Evolutionary conservation across 2,329 filamentous ascomycete species (phyloP).

Genomic region (Chrysoporthe cubensis): DNA sequence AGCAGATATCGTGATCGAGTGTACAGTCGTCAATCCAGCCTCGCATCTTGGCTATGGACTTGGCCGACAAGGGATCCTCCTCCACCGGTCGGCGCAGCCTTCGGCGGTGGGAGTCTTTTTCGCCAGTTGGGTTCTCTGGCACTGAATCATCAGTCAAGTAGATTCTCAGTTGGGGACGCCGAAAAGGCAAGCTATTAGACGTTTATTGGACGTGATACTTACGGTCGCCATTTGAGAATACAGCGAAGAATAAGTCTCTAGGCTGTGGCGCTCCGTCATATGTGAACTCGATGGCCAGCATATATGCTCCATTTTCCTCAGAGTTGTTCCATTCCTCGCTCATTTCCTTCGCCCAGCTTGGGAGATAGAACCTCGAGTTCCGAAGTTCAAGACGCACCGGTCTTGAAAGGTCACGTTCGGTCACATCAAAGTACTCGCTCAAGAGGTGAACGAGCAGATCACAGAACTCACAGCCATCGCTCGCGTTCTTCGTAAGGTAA

Average conservation of each 20-base stretch:
- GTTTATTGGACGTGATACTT: not conserved
- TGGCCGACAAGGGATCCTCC: not conserved
- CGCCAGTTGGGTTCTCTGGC: not conserved
- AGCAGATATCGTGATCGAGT: not conserved
- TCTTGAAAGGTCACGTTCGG: not conserved
- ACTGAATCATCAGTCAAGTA: not conserved
- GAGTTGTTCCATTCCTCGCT: not conserved
- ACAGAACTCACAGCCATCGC: not conserved
- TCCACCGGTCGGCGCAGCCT: not conserved
- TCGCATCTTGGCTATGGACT: not conserved
- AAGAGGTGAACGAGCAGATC: not conserved
- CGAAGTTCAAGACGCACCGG: slow-evolving; percentile 22
- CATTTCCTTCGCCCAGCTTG: not conserved
- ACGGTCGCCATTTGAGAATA: not conserved
- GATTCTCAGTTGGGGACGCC: no score
- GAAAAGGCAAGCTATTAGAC: no score
- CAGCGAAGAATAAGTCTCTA: not conserved
- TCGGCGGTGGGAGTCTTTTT: not conserved
- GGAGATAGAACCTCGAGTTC: not conserved
- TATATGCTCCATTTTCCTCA: not conserved
- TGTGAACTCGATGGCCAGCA: not conserved
- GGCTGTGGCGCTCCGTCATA: not conserved
- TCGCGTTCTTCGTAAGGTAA: not conserved
- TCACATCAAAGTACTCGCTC: not conserved
- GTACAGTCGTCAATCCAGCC: not conserved